These are phyloP conservation scores for Chlamydomonas incerta DNA, from an alignment of 139 green algal genomes.

Conservation along the genomic window DNA sequence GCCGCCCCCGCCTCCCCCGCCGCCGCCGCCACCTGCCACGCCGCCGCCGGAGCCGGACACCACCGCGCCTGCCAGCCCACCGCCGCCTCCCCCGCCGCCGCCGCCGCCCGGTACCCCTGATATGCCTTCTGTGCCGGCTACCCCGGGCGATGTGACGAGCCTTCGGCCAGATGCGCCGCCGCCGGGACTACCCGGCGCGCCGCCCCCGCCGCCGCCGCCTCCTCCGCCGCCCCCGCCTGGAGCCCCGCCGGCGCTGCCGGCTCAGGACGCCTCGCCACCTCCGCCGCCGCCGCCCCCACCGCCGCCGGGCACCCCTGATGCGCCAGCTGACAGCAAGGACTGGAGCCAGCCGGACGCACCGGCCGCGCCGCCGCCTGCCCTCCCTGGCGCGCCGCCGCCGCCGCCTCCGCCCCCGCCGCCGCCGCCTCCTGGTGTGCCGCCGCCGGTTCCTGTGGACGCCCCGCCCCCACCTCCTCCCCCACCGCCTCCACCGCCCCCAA, in stretches of 20 bases:
- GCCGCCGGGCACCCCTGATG: background rate
- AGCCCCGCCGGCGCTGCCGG: background rate
- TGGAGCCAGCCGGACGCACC: background rate
- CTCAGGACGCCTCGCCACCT: background rate
- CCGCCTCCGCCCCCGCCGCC: background rate
- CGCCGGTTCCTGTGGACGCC: too few species aligned
- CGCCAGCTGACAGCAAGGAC: background rate
- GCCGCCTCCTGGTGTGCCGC: background rate
- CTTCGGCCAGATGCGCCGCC: slow-evolving; percentile 6
- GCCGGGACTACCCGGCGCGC: background rate
- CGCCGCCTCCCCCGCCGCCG: slow-evolving; percentile 11
- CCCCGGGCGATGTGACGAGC: background rate
- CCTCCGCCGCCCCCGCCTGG: background rate
- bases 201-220: background rate
- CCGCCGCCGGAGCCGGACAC: background rate
- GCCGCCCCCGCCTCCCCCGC: background rate
- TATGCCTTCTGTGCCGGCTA: background rate
- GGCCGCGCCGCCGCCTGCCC: background rate
- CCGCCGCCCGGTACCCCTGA: background rate
- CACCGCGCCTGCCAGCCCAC: background rate
- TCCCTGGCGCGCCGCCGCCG: background rate
- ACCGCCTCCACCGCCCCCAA: background rate
- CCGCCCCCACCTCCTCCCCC: background rate
- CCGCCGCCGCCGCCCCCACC: background rate
- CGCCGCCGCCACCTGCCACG: background rate